These are phyloP conservation scores for Chlamydomonas sp. DNA, from an alignment of 139 green algal genomes.

Conservation along the genomic window DNA sequence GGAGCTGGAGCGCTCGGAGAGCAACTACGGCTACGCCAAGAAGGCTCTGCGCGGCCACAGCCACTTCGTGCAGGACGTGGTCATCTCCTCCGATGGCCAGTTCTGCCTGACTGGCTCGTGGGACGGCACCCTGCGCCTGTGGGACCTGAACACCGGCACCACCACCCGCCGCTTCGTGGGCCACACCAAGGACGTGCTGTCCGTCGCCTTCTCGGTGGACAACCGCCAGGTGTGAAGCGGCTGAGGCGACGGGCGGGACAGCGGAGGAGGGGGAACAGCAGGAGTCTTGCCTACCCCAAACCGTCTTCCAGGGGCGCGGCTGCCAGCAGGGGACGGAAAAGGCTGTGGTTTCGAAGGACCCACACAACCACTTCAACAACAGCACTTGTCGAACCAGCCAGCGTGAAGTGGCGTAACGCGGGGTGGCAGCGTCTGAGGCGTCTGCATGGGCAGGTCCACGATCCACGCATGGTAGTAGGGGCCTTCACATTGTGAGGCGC, in stretches of 20 bases:
- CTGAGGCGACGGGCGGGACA: background rate
- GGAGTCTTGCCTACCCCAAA: background rate
- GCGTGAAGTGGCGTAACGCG: too few species aligned
- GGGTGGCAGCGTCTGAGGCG: too few species aligned
- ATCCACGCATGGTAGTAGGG: too few species aligned
- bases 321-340: too few species aligned
- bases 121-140: constrained; percentile 98
- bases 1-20: constrained; percentile 86
- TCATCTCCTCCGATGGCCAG: constrained; percentile 99
- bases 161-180: constrained; percentile 98
- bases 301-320: too few species aligned
- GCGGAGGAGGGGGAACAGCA: background rate
- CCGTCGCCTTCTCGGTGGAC: constrained; percentile 99
- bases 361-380: too few species aligned
- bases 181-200: constrained; percentile 99
- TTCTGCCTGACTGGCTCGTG: constrained; percentile 97
- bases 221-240: constrained; percentile 90
- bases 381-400: too few species aligned
- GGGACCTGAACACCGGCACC: constrained; percentile 97
- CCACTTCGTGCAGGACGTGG: constrained; percentile 98
- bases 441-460: too few species aligned
- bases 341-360: too few species aligned
- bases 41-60: constrained; percentile 89
- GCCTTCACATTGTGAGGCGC: too few species aligned
- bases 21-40: constrained; percentile 85